A percentile compares a stretch with the other conserved stretches of the same genome.
These are phyloP conservation scores for Podospora anserina DNA, from an alignment of 495 filamentous ascomycete species.

Conservation along the genomic window DNA sequence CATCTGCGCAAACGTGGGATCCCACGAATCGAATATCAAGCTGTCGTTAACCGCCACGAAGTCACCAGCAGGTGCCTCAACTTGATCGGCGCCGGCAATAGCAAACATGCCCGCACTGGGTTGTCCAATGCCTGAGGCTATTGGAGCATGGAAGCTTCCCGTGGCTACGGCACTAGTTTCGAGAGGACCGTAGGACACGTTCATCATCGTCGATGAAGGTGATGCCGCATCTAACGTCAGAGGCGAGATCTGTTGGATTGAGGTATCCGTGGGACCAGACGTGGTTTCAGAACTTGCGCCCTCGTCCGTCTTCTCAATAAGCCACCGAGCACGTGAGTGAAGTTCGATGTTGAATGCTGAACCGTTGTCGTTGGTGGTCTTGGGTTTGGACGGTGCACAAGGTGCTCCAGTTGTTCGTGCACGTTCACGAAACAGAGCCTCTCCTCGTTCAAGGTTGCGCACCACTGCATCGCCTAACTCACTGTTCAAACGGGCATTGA, in stretches of 20 bases:
- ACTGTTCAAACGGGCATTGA: conserved; percentile 60
- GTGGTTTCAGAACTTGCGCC: too few relatives aligned
- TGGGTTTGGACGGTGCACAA: too few relatives aligned
- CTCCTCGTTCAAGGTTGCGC: conserved; percentile 18
- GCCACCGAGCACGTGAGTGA: background rate
- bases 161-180: too few relatives aligned
- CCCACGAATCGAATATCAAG: conserved; percentile 18
- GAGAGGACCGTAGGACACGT: too few relatives aligned
- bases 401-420: background rate
- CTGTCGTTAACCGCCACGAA: conserved; percentile 15
- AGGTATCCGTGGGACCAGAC: too few relatives aligned
- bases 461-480: conserved; percentile 46
- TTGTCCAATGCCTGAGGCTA: too few relatives aligned
- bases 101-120: background rate
- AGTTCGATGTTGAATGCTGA: background rate
- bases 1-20: conserved; percentile 22
- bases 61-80: background rate
- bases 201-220: too few relatives aligned
- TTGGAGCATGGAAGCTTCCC: too few relatives aligned
- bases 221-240: too few relatives aligned
- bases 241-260: background rate
- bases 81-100: background rate
- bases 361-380: background rate
- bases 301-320: background rate
- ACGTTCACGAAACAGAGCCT: conserved; percentile 3